Evolutionary conservation across 176 grass and related monocot species (phyloP), one percentile per base, ranked within the genome.

Genomic region (Bonia amplexicaulis): DNA sequence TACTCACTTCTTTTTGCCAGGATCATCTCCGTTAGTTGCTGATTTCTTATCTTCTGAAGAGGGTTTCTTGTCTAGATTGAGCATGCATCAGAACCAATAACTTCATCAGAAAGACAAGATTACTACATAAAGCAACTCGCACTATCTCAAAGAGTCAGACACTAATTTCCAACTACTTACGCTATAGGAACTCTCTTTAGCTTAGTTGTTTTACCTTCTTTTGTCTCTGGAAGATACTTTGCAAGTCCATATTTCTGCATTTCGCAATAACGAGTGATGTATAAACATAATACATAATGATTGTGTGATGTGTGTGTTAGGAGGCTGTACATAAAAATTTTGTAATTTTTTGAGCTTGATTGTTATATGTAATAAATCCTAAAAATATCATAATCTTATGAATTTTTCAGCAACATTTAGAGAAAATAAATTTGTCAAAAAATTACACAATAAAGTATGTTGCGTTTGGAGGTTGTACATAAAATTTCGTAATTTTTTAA

Each of bases 241-340:
- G 89, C 88, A 42, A 88, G 37, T 14, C 95, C 82, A 79, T 94
- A 97, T 57, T 97, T 97, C 92, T 97, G 88, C 62, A 89, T 71
- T 61, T 63, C 26, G 17, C 7, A 37, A 60, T 23, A 78, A 78
- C 54, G n/a, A 85, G 12, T 48, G 35, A 54, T 39, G 29, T 37
- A 25, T 6, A 67, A 89, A 15, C 7, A 45, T 79, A 2, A 17
- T 23, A 51, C 54, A 49, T 44, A 31, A 20, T 54, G 25, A 47
- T 20, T n/a, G n/a, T n/a, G n/a, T n/a, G n/a, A n/a, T n/a, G n/a
- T n/a, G n/a, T n/a, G n/a, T n/a, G n/a, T n/a, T n/a, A n/a, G n/a
- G n/a, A n/a, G n/a, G n/a, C n/a, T n/a, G n/a, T n/a, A n/a, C n/a
- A n/a, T n/a, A n/a, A n/a, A n/a, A n/a, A n/a, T n/a, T n/a, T n/a